Evolutionary conservation across 345 rosid genomes (phyloP), one percentile per base, ranked within the genome.

Genomic region (Eucalyptus microcorys): DNA sequence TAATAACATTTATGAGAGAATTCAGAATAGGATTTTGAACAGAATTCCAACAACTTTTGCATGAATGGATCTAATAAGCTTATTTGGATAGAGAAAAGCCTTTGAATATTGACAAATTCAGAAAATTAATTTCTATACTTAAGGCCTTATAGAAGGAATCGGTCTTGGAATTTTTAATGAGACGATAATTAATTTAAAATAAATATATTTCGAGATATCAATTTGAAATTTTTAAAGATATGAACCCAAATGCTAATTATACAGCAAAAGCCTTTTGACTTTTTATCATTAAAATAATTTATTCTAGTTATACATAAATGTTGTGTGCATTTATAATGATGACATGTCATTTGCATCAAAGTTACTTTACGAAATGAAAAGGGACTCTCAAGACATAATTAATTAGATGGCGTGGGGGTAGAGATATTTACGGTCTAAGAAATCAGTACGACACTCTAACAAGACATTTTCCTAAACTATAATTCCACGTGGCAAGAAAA

Each of bases 11-110:
- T 5, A 0, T 1, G 0, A 49, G 3, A 14, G 3, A 14, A 49
- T 0, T 49, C 52, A 49, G 14, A 16, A 15, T 49, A 49, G 0
- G 53, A 49, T 49, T 49, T 49, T 49, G 1, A 49, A 16, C 0
- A 0, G 3, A 0, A 16, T 49, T 49, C 8, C 1, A 16, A 49
- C 3, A 1, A 16, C 3, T 49, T 49, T 1, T 49, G 1, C 8
- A 16, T 16, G 53, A 49, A 15, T 0, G 1, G 0, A 49, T 49
- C 1, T 49, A 49, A 49, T 49, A 6, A 49, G 7, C 1, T 1
- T 2, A 49, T 49, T 49, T 49, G 52, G 21, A 49, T 49, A 15
- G 52, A 49, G 19, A 49, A 49, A 49, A 49, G 19, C 52, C 1
- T 49, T 49, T 49, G 2, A 49, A 49, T 49, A 49, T 49, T 49